Base-by-base conservation (phyloP, 2,329 filamentous ascomycete genomes). In the Scedosporium apiospermum region DNA sequence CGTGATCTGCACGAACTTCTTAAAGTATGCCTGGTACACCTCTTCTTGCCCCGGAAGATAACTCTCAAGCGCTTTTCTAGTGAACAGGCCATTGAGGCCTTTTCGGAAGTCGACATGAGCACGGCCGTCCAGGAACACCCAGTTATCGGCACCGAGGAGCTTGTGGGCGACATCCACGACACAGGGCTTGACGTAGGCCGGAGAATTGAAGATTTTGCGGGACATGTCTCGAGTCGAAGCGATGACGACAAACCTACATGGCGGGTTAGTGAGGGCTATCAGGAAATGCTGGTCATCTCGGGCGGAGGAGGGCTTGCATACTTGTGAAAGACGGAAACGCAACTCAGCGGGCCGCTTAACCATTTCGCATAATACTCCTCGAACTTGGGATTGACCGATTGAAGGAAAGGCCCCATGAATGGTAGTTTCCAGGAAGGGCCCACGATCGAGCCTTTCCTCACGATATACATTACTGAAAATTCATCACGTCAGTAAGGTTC, bases 251-350 rank as follows among this genome's bases (percentile, higher is more conserved):
- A 99, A 99, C 75, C 91, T 96, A 68, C 4, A 14, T 42, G 38
- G 34, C 44, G 23, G 12, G 23, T 61, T 27, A 27, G 42, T 6
- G 4, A 60, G 21, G 21, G n/a, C 30, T 27, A 5, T 9, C 26
- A 27, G 12, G 57, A 27, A 9, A 44, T 59, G 10, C 34, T 4
- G 42, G 38, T 4, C 4, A 21, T 14, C 16, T 21, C 27, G 9
- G 3, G 18, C 14, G 18, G 46, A 2, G 6, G 53, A 23, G 30
- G 14, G 21, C 18, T 55, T 30, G 71, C 86, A 69, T 84, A 96
- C 91, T 98, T 99, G 86, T 99, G 95, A 80, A 99, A 99, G 70
- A 99, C 92, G 2, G 93, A 97, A 65, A 99, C 95, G 72, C 95
- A 99, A 81, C 93, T 97, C 69, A 99, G 81, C 58, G 90, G 88